Base-by-base conservation (phyloP, 148 eudicot genomes). In the Rhododendron williamsianum region DNA sequence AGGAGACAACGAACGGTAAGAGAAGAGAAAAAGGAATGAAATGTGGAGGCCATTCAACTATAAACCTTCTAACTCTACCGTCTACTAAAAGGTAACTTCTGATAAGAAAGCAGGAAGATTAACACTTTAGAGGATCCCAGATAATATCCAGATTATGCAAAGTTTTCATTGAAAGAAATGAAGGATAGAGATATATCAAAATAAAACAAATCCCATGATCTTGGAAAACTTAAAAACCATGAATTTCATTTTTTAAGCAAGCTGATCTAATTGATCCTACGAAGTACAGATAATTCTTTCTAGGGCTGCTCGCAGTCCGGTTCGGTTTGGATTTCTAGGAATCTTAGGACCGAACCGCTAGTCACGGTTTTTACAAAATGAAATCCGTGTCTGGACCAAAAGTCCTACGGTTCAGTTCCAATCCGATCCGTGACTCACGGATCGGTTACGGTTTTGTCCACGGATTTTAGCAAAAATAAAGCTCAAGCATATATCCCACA, bases 1-100 rank as follows among this genome's bases (percentile, higher is more conserved):
- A 88, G 80, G 85, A 86, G 23, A 82, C 76, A 78, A 9, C 23
- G 23, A 81, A 51, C 9, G 35, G 58, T 3, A 35, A 80, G 25
- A 69, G n/a, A 30, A 41, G 56, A 38, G 80, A 27, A 69, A 35
- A 45, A 38, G 43, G 41, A 48, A 9, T 77, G 30, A 49, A 43
- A 76, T 73, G 41, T 33, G 6, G 36, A 52, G 67, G n/a, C 23
- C 48, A 82, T 56, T 15, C 45, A 3, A n/a, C 73, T 35, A 43
- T 45, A 65, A 16, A 33, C 85, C 18, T 30, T 5, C 23, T 23
- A 52, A 74, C 8, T 19, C 36, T 21, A 69, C 21, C 4, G 0
- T 82, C 43, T 67, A 46, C 83, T 54, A 43, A 81, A 81, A 54
- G 27, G 65, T 25, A 21, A 52, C 21, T 33, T 9, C 82, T 52